phyloP scores from a whole-genome alignment of 441 rosid species.

The Euphorbia schlechtendalii region DNA sequence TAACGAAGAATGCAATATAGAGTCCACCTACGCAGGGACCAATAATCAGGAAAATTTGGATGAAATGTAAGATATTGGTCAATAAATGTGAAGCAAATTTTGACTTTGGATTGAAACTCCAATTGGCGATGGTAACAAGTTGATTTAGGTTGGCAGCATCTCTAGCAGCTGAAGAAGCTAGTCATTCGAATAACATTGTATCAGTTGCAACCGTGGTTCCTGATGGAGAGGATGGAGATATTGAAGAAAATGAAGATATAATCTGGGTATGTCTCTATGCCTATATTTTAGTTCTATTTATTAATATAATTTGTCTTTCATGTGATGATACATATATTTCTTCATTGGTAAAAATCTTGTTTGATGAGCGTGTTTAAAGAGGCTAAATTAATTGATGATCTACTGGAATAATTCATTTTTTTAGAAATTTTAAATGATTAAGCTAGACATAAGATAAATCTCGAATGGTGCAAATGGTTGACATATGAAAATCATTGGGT shows the following conservation, averaged over 20 bases:
- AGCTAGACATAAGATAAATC: not conserved
- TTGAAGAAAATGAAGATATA: slow-evolving; percentile 62
- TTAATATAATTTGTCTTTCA: not conserved
- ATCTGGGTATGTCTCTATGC: slow-evolving; percentile 35
- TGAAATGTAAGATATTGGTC: slow-evolving; percentile 43
- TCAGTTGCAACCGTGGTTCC: slow-evolving; percentile 33
- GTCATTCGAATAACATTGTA: slow-evolving; percentile 26
- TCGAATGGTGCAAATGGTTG: not conserved
- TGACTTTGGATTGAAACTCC: slow-evolving; percentile 14
- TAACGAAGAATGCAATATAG: slow-evolving; percentile 10
- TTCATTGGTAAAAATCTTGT: not conserved
- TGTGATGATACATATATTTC: not conserved
- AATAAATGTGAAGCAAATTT: slow-evolving; percentile 5
- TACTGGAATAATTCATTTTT: not conserved
- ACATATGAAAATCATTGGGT: not conserved
- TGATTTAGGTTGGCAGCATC: slow-evolving; percentile 58
- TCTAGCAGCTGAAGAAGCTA: slow-evolving; percentile 63
- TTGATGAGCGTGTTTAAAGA: not conserved
- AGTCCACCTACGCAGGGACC: slow-evolving; percentile 7
- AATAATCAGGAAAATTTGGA: slow-evolving; percentile 38
- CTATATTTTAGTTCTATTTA: not conserved
- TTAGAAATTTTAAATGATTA: not conserved
- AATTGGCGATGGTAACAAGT: slow-evolving; percentile 25
- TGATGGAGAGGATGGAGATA: slow-evolving; percentile 24
- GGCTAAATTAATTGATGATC: not conserved